phyloP scores from a whole-genome alignment of 306 rosid species.

The Begonia peltatifolia region DNA sequence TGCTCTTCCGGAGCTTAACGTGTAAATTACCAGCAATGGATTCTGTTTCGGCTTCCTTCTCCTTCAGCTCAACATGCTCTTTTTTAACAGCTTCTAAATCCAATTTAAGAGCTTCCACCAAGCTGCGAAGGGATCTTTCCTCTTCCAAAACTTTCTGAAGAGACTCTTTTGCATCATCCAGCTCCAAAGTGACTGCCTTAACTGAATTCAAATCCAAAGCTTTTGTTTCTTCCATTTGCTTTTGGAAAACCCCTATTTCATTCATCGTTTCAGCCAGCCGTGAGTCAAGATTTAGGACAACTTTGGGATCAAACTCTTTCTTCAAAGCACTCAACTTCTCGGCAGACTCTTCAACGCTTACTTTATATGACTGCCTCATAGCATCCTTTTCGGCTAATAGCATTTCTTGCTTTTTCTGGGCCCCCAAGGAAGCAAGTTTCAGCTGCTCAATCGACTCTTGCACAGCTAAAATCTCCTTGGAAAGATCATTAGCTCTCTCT shows the following conservation, averaged over 20 bases:
- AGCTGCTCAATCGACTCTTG: conserved; percentile 62
- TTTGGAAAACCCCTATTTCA: conserved; percentile 54
- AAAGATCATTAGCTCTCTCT: conserved; percentile 50
- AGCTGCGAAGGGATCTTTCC: conserved; percentile 63
- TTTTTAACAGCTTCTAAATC: conserved; percentile 78
- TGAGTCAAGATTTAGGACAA: conserved; percentile 44
- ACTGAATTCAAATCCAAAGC: conserved; percentile 57
- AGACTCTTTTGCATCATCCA: conserved; percentile 80
- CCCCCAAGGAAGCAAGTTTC: conserved; percentile 51
- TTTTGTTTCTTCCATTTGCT: conserved; percentile 64
- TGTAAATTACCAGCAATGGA: conserved; percentile 71
- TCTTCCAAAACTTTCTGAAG: conserved; percentile 80
- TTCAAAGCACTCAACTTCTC: conserved; percentile 41
- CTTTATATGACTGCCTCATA: conserved; percentile 56
- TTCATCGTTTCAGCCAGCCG: conserved; percentile 41
- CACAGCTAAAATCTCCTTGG: conserved; percentile 56
- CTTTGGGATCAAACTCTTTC: conserved; percentile 50
- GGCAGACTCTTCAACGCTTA: conserved; percentile 45
- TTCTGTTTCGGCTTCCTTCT: conserved; percentile 81
- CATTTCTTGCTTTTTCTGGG: conserved; percentile 56
- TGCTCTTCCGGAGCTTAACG: conserved; percentile 56
- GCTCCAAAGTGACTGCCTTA: conserved; percentile 61
- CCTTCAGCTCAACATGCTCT: conserved; percentile 73
- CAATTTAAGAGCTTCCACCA: conserved; percentile 60
- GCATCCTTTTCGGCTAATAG: conserved; percentile 60